Evolutionary conservation across 2,329 filamentous ascomycete genomes (phyloP).

Genomic region (Pezicula rhizophila): DNA sequence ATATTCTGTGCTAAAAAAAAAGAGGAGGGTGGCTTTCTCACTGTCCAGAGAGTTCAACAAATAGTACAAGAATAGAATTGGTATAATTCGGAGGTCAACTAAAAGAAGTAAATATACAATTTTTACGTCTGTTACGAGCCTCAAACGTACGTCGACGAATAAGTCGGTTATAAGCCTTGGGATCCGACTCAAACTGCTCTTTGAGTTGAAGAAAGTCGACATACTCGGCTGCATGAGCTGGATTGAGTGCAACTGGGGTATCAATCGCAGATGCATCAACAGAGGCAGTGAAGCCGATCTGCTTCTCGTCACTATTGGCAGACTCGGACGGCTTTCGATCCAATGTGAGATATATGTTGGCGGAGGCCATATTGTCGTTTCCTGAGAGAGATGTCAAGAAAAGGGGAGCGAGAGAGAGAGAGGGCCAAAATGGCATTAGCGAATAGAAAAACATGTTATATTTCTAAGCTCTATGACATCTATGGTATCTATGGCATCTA

Average conservation of each 20-base stretch:
- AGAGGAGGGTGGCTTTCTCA: background rate
- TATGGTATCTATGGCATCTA: too few relatives aligned
- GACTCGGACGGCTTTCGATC: constrained; percentile 1
- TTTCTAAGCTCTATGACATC: too few relatives aligned
- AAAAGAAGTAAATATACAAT: background rate
- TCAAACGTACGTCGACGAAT: constrained; percentile 1
- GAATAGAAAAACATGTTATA: too few relatives aligned
- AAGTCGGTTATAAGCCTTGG: constrained; percentile 3
- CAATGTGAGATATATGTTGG: background rate
- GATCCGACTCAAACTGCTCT: constrained; percentile 3
- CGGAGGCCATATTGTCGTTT: background rate
- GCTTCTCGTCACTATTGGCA: constrained; percentile 2
- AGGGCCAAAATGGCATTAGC: too few relatives aligned
- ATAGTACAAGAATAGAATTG: constrained; percentile 5
- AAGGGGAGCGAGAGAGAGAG: too few relatives aligned
- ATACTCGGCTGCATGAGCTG: constrained; percentile 5
- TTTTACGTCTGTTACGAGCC: too few relatives aligned
- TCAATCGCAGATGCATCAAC: background rate
- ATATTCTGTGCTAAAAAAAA: background rate
- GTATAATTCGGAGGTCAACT: constrained; percentile 6
- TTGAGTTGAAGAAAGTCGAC: constrained; percentile 4
- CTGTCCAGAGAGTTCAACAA: constrained; percentile 6
- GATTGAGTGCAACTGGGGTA: background rate
- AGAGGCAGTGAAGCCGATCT: constrained; percentile 1
- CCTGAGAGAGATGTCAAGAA: too few relatives aligned